Percentiles rank a stretch among this genome's conserved stretches.
phyloP scores from a whole-genome alignment of 345 rosid genomes.

The Rhizophora apiculata region DNA sequence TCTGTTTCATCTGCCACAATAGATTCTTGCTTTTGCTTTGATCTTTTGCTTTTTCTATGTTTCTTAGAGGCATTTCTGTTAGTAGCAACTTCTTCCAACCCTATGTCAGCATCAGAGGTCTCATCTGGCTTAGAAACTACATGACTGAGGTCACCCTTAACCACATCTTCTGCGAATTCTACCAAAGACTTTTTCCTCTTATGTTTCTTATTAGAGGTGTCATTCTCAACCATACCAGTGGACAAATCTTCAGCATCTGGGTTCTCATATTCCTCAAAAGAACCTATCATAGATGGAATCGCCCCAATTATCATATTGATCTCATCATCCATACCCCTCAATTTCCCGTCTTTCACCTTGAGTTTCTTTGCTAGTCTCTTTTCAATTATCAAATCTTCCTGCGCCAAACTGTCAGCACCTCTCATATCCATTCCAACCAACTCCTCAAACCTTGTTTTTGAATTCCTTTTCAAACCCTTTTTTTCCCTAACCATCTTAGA shows the following conservation, averaged over 20 bases:
- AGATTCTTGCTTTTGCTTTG: conserved; percentile 30
- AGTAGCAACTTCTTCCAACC: conserved; percentile 6
- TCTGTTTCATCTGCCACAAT: conserved; percentile 17
- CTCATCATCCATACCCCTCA: conserved; percentile 67
- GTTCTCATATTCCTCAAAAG: conserved; percentile 18
- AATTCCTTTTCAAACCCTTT: conserved; percentile 33
- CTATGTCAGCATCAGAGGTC: conserved; percentile 9
- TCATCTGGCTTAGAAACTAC: conserved; percentile 14
- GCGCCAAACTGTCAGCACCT: conserved; percentile 20
- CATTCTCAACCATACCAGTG: conserved; percentile 1
- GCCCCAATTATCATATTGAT: conserved; percentile 51
- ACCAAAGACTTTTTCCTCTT: conserved; percentile 8
- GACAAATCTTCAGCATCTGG: conserved; percentile 19
- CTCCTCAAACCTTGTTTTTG: conserved; percentile 73
- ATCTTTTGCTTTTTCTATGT: conserved; percentile 25
- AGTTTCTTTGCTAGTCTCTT: conserved; percentile 84
- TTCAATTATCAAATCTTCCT: conserved; percentile 66
- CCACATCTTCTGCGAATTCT: conserved; percentile 6
- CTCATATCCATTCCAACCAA: conserved; percentile 54
- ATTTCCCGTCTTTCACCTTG: conserved; percentile 63
- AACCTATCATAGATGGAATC: conserved; percentile 41
- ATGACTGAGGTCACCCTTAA: background rate
- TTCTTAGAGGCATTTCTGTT: conserved; percentile 6
- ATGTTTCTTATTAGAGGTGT: conserved; percentile 4
- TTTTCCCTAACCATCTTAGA: conserved; percentile 31